phyloP scores from a whole-genome alignment of 2,329 filamentous ascomycete species.

The Coccinonectria pachysandricola region DNA sequence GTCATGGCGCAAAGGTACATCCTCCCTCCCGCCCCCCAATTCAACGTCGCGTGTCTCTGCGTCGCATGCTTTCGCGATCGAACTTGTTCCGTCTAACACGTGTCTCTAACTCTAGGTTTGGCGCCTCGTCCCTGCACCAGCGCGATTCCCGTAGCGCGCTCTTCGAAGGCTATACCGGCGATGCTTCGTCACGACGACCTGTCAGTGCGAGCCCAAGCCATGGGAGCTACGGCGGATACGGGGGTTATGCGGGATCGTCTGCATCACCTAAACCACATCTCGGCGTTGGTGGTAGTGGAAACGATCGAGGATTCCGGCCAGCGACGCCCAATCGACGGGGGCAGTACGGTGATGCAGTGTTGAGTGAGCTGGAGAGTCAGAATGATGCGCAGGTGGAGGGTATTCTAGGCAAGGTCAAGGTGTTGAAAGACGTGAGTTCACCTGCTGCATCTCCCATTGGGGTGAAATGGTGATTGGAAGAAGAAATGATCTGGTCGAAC shows the following conservation, averaged over 20 bases:
- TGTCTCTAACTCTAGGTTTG: conserved; percentile 42
- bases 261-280: conserved; percentile 9
- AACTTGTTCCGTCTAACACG: no score
- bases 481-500: no score
- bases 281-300: conserved; percentile 22
- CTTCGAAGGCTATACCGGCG: conserved; percentile 60
- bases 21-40: conserved; percentile 1
- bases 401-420: conserved; percentile 81
- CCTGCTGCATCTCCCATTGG: no score
- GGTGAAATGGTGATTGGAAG: no score
- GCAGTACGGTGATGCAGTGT: conserved; percentile 84
- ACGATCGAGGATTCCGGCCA: conserved; percentile 40
- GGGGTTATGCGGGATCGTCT: conserved; percentile 18
- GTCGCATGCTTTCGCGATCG: no score
- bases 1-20: conserved; percentile 29
- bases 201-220: conserved; percentile 36
- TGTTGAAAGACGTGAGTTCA: conserved; percentile 71
- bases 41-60: no score
- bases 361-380: conserved; percentile 91
- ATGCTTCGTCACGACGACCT: conserved; percentile 29
- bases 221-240: conserved; percentile 45
- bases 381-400: conserved; percentile 85
- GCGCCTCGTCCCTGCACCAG: conserved; percentile 59
- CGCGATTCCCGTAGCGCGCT: conserved; percentile 62
- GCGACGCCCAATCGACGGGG: conserved; percentile 71